Percentiles rank a stretch among this genome's conserved stretches.
Conservation (phyloP, 164 flowering plant species). For the Magnolia kwangsiensis region DNA sequence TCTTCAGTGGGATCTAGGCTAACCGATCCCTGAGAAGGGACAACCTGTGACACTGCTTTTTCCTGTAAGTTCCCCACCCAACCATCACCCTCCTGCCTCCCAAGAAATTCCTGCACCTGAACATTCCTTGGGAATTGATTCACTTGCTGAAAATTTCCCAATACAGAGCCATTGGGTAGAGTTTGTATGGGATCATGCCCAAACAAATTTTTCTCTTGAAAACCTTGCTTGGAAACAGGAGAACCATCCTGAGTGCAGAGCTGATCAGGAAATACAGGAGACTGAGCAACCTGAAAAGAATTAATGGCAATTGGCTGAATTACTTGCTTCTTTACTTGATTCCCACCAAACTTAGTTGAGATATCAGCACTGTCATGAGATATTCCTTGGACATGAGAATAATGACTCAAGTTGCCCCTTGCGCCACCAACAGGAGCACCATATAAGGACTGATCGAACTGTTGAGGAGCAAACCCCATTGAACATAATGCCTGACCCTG, state of each 20-base stretch:
- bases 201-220: constrained; percentile 36
- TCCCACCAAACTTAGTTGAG: constrained; percentile 28
- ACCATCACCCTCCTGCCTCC: constrained; percentile 37
- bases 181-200: constrained; percentile 37
- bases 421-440: constrained; percentile 44
- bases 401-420: constrained; percentile 33
- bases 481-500: constrained; percentile 33
- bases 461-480: constrained; percentile 48
- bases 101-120: constrained; percentile 32
- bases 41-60: constrained; percentile 25
- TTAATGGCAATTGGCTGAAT: constrained; percentile 36
- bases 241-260: constrained; percentile 28
- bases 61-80: constrained; percentile 29
- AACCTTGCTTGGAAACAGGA: constrained; percentile 34
- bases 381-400: constrained; percentile 44
- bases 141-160: constrained; percentile 35
- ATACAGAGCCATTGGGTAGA: constrained; percentile 21
- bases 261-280: constrained; percentile 31
- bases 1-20: constrained; percentile 68
- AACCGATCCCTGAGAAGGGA: constrained; percentile 35
- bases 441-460: constrained; percentile 55
- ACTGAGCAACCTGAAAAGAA: constrained; percentile 40
- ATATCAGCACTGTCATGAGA: constrained; percentile 35
- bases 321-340: constrained; percentile 34
- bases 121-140: constrained; percentile 29